Conservation (phyloP, 1,139 yeast genomes). For the Hemisphaericaspora xylanilytica region DNA sequence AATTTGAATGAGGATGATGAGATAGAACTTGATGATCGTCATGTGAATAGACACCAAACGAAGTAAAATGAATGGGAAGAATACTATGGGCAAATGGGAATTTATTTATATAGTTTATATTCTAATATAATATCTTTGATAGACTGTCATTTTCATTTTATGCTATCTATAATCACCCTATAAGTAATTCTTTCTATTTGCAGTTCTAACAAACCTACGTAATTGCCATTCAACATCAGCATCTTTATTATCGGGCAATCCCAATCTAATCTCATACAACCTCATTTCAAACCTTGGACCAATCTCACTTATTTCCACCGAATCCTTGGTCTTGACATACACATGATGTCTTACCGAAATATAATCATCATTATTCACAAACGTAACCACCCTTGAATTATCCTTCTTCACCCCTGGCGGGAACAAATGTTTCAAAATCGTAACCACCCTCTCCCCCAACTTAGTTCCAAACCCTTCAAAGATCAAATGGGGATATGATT, state of each 20-base stretch:
- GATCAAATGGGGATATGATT: slow-evolving; percentile 89
- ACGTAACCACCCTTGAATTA: slow-evolving; percentile 78
- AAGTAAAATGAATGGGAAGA: too few relatives aligned
- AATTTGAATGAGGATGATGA: background rate
- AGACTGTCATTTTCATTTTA: background rate
- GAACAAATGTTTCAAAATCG: slow-evolving; percentile 80
- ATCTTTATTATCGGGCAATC: slow-evolving; percentile 91
- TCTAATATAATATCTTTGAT: background rate
- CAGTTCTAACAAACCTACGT: slow-evolving; percentile 90
- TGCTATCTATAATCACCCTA: slow-evolving; percentile 9
- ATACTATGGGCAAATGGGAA: too few relatives aligned
- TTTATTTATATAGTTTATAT: too few relatives aligned
- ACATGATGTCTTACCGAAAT: slow-evolving; percentile 95
- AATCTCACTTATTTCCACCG: slow-evolving; percentile 90
- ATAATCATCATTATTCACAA: slow-evolving; percentile 86
- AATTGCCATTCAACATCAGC: slow-evolving; percentile 98
- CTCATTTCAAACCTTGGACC: slow-evolving; percentile 99
- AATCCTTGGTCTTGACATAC: slow-evolving; percentile 82
- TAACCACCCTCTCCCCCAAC: slow-evolving; percentile 80
- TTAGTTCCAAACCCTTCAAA: slow-evolving; percentile 88
- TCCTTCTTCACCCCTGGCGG: slow-evolving; percentile 97
- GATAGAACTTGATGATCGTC: too few relatives aligned
- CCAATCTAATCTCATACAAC: slow-evolving; percentile 80
- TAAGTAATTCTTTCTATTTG: slow-evolving; percentile 88
- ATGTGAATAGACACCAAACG: too few relatives aligned